Evolutionary conservation across 176 grass and related monocot species (phyloP).

Genomic region (Lolium rigidum): DNA sequence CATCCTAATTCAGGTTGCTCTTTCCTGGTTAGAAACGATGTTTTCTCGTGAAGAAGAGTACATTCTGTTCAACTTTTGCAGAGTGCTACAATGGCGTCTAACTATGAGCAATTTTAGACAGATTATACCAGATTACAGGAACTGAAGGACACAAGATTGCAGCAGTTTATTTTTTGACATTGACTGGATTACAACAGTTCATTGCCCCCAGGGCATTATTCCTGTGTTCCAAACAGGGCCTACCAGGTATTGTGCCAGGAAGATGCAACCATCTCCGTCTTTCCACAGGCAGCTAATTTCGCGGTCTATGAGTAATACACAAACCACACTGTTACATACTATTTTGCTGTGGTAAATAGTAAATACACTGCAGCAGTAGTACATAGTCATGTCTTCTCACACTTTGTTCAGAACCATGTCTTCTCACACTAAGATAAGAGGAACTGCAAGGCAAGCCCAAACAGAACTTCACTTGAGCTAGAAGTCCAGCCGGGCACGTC

Average conservation of each 20-base stretch:
- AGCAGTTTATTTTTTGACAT: too few species aligned
- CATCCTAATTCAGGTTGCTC: too few species aligned
- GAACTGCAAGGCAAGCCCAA: background rate
- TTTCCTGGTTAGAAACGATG: background rate
- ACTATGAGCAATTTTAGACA: background rate
- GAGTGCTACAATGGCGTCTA: background rate
- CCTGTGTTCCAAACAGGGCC: background rate
- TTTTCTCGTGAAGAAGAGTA: background rate
- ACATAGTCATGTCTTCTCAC: background rate
- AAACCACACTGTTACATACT: constrained; percentile 4
- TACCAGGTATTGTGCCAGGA: background rate
- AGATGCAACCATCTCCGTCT: background rate
- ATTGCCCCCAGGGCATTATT: too few species aligned
- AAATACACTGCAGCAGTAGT: background rate
- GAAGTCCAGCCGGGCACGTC: background rate
- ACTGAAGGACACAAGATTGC: background rate
- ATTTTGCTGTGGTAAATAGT: background rate
- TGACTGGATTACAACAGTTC: too few species aligned
- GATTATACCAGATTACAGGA: background rate
- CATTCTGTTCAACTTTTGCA: background rate
- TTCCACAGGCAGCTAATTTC: background rate
- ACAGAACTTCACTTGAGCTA: background rate
- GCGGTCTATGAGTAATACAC: background rate
- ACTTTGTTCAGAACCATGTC: background rate
- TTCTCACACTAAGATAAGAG: background rate